Conservation (phyloP, 2,329 filamentous ascomycete species). For the Aspergillus hiratsukae region DNA sequence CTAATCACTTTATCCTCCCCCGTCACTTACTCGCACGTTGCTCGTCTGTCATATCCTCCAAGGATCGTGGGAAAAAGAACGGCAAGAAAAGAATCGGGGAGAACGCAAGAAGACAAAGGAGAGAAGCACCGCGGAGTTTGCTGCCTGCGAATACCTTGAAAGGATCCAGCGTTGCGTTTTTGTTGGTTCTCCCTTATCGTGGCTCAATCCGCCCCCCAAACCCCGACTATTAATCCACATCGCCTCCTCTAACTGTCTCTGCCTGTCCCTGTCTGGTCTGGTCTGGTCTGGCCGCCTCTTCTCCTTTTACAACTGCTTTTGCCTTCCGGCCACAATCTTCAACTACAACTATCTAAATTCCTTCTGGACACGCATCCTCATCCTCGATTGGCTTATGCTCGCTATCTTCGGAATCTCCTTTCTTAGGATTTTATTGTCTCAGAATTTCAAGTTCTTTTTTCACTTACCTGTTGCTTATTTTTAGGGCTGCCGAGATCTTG, state of each 20-base stretch:
- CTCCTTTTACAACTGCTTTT: slow-evolving; percentile 2
- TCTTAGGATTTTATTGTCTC: neutral
- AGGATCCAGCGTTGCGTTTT: neutral
- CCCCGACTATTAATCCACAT: neutral
- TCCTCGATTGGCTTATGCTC: neutral
- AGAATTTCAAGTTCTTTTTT: neutral
- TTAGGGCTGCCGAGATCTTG: slow-evolving; percentile 14
- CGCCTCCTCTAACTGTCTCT: neutral
- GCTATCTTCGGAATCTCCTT: slow-evolving; percentile 2
- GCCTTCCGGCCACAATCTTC: neutral
- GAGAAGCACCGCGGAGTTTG: neutral
- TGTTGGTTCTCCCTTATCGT: neutral
- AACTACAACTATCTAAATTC: neutral
- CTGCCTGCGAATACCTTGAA: neutral
- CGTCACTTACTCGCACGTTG: neutral
- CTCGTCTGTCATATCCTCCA: neutral
- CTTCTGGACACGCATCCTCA: slow-evolving; percentile 19
- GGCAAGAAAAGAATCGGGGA: neutral
- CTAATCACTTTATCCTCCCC: neutral
- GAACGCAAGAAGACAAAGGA: neutral
- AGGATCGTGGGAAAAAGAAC: neutral
- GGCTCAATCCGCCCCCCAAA: neutral
- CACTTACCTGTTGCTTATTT: neutral
- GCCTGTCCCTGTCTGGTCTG: neutral
- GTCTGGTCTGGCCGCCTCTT: slow-evolving; percentile 5